phyloP scores from a whole-genome alignment of 1,284 basidiomycete genomes.

The Ceratobasidium sp. region DNA sequence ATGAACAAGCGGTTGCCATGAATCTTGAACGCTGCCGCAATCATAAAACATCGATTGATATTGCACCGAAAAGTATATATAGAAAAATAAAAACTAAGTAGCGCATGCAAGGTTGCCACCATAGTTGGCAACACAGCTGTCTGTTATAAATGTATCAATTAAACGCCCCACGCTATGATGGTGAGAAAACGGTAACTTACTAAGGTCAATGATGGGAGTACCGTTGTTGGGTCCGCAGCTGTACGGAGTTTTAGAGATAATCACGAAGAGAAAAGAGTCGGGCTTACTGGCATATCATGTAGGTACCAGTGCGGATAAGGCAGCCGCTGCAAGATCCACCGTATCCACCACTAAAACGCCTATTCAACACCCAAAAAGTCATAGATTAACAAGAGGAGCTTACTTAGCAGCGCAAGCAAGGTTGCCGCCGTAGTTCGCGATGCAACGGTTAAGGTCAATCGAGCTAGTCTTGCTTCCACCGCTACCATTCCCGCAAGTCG shows the following conservation, averaged over 20 bases:
- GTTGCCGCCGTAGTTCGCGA: conserved; percentile 11
- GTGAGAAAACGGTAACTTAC: background rate
- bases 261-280: background rate
- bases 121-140: conserved; percentile 13
- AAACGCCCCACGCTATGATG: background rate
- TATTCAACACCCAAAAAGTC: background rate
- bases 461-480: background rate
- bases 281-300: conserved; percentile 21
- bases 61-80: no score
- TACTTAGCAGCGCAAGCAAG: conserved; percentile 19
- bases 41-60: no score
- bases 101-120: conserved; percentile 9
- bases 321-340: conserved; percentile 18
- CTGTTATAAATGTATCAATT: background rate
- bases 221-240: background rate
- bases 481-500: background rate
- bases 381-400: background rate
- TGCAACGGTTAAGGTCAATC: conserved; percentile 4
- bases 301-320: background rate
- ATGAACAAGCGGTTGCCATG: no score
- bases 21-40: no score
- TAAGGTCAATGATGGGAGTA: background rate
- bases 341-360: conserved; percentile 1
- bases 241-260: background rate
- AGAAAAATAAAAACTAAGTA: background rate